Evolutionary conservation across 2,329 filamentous ascomycete species (phyloP), one percentile per base, ranked within the genome.

Genomic region (Rutstroemia sydowiana): DNA sequence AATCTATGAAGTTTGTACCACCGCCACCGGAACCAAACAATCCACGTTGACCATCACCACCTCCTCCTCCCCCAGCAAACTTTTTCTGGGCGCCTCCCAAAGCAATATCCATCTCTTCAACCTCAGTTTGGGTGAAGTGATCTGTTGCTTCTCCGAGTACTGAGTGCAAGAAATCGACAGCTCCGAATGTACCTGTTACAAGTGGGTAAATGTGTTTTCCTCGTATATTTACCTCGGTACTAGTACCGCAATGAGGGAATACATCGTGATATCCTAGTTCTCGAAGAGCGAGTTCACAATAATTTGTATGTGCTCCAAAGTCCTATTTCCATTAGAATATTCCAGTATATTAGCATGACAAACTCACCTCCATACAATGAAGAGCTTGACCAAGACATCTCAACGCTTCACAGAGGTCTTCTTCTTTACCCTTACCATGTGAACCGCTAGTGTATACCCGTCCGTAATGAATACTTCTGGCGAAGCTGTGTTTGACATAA

Each of bases 41-140:
- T 61, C 60, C 64, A 34, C 67, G 56, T 59, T 69, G 61, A 9
- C 66, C 65, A 40, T 69, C 65, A 31, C 65, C 63, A 50, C 67
- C 63, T 46, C 66, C 58, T 31, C 40, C 20, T 34, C 48, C 36
- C 18, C 45, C 28, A 66, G 18, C 61, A 66, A 71, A 60, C 58
- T 70, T 52, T 69, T 66, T 45, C 73, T 75, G 69, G 82, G 87
- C 87, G 57, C 84, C 84, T 58, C 84, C 82, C 42, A 93, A 75
- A 3, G 84, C 86, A 56, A 84, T 70, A 59, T 93, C 85, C 62
- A 92, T 82, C 67, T 92, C 85, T 52, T 90, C 87, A 32, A 93
- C 82, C 66, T 92, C 87, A 14, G 87, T 88, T 66, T 93, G 88
- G 2, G 87, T 87, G 63, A 93, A 88, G 65, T 91, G 86, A 63